phyloP scores from a whole-genome alignment of 371 early-diverging fungal genomes.

The Parasitella parasitica region DNA sequence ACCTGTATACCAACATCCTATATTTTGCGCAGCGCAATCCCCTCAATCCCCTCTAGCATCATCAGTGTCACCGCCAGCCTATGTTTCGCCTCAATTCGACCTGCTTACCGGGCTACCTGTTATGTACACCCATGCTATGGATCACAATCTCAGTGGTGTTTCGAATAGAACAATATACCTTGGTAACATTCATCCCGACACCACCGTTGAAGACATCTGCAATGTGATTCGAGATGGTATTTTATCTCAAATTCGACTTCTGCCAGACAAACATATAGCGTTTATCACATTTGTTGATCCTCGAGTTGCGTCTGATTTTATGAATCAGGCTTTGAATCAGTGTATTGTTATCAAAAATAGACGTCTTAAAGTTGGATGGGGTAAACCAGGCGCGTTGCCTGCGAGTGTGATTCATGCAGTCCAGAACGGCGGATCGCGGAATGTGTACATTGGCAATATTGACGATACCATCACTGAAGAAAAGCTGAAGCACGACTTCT shows the following conservation, averaged over 20 bases:
- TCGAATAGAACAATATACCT: conserved; percentile 75
- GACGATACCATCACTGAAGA: conserved; percentile 63
- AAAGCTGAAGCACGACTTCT: conserved; percentile 65
- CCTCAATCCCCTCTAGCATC: neutral
- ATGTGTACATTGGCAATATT: conserved; percentile 76
- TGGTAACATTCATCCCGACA: conserved; percentile 73
- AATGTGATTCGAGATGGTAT: conserved; percentile 86
- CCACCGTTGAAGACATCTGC: conserved; percentile 77
- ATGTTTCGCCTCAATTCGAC: neutral
- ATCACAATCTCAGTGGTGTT: conserved; percentile 29
- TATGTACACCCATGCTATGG: conserved; percentile 13
- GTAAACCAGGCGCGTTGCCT: conserved; percentile 65
- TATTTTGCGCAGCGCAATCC: neutral
- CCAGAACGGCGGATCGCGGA: conserved; percentile 71
- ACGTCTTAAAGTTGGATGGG: conserved; percentile 79
- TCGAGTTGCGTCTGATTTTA: conserved; percentile 58
- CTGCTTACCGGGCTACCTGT: neutral
- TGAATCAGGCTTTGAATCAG: conserved; percentile 51
- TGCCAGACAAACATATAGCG: conserved; percentile 77
- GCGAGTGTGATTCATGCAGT: conserved; percentile 59
- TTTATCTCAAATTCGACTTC: conserved; percentile 68
- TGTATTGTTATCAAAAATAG: conserved; percentile 69
- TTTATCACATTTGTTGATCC: conserved; percentile 86
- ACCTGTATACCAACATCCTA: neutral
- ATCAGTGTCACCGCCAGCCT: neutral